phyloP scores from a whole-genome alignment of 306 rosid species.

The Begonia loranthoides region DNA sequence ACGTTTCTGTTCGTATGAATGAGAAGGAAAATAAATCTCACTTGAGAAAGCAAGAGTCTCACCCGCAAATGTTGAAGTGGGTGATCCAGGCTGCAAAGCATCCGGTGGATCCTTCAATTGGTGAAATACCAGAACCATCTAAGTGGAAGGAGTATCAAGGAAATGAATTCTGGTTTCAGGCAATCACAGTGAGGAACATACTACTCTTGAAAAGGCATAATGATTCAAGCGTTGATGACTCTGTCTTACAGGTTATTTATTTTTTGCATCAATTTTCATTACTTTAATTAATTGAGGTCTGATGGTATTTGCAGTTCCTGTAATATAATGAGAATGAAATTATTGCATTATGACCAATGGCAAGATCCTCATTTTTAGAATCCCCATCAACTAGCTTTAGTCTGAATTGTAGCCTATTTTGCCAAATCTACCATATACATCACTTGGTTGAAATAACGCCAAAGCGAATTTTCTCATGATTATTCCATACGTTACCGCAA shows the following conservation, averaged over 20 bases:
- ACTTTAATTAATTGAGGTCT: no score
- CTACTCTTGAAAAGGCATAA: conserved; percentile 19
- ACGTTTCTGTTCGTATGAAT: conserved; percentile 10
- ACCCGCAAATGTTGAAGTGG: conserved; percentile 66
- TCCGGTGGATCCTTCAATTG: conserved; percentile 34
- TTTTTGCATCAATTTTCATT: no score
- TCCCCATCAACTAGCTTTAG: no score
- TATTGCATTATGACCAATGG: no score
- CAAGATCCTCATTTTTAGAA: no score
- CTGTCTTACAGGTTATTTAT: conserved; percentile 41
- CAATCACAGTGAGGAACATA: conserved; percentile 42
- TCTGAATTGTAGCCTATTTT: no score
- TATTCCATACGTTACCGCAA: no score
- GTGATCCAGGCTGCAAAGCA: conserved; percentile 31
- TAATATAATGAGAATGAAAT: no score
- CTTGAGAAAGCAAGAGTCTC: conserved; percentile 53
- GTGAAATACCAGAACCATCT: conserved; percentile 39
- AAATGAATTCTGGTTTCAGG: conserved; percentile 35
- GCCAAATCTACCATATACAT: no score
- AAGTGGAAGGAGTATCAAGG: conserved; percentile 39
- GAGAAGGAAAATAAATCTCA: conserved; percentile 16
- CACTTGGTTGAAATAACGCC: no score
- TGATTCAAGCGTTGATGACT: conserved; percentile 25
- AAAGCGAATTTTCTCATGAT: no score
- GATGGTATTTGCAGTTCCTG: no score